A percentile compares a stretch with the other conserved stretches of the same genome.
These are phyloP conservation scores for Trichoderma reesei DNA, from an alignment of 495 filamentous ascomycete genomes.

Conservation along the genomic window DNA sequence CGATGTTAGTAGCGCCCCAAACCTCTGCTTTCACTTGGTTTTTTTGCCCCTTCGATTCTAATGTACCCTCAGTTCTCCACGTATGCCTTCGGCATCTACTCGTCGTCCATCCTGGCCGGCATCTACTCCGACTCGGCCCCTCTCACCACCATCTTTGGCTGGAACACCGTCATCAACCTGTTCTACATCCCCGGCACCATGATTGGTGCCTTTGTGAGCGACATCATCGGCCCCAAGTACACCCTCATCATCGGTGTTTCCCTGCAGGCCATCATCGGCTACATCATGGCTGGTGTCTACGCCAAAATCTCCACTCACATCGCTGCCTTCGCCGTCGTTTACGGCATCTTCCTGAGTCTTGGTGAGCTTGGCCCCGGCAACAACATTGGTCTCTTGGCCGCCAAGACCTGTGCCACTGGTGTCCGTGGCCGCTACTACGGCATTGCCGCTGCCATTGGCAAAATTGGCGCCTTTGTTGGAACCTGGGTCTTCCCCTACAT, in stretches of 20 bases:
- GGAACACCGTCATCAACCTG: constrained; percentile 73
- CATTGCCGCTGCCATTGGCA: constrained; percentile 74
- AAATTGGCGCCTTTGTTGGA: constrained; percentile 87
- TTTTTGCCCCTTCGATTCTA: constrained; percentile 10
- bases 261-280: constrained; percentile 67
- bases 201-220: constrained; percentile 61
- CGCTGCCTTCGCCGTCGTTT: constrained; percentile 66
- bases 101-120: constrained; percentile 55
- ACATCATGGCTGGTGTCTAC: constrained; percentile 78
- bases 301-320: constrained; percentile 53
- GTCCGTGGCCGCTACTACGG: constrained; percentile 89
- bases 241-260: constrained; percentile 58
- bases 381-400: constrained; percentile 81
- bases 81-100: constrained; percentile 76
- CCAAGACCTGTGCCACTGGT: constrained; percentile 78
- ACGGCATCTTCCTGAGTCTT: constrained; percentile 70
- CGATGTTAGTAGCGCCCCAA: constrained; percentile 37
- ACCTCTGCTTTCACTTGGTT: no score
- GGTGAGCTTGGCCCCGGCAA: constrained; percentile 84
- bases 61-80: constrained; percentile 45
- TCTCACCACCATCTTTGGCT: constrained; percentile 69
- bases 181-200: constrained; percentile 82
- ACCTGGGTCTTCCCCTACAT: constrained; percentile 72
- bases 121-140: constrained; percentile 48
- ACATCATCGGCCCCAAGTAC: constrained; percentile 65